phyloP scores from a whole-genome alignment of 495 filamentous ascomycete species.

The Aspergillus bridgeri region DNA sequence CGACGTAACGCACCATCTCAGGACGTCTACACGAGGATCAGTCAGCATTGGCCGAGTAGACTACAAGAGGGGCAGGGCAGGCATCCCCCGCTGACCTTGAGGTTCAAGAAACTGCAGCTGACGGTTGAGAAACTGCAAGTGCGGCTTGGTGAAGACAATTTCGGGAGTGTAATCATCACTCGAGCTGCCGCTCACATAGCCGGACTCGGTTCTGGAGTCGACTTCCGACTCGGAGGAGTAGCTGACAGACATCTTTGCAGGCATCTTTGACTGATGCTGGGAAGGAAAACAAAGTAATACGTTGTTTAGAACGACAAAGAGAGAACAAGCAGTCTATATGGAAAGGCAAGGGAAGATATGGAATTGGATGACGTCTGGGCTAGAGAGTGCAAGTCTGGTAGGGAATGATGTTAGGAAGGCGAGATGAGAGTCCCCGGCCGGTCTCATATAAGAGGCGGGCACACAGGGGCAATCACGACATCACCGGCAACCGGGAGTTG shows the following conservation, averaged over 20 bases:
- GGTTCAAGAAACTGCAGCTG: conserved; percentile 81
- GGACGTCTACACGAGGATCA: conserved; percentile 58
- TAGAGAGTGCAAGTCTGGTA: conserved; percentile 7
- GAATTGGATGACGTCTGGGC: conserved; percentile 1
- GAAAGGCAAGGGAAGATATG: not conserved
- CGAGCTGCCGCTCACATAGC: conserved; percentile 75
- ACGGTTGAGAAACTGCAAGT: conserved; percentile 85
- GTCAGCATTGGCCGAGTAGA: conserved; percentile 22
- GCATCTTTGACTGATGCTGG: conserved; percentile 31
- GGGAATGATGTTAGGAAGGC: conserved; percentile 12
- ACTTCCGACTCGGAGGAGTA: conserved; percentile 41
- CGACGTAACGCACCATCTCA: conserved; percentile 87
- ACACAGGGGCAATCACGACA: conserved; percentile 37
- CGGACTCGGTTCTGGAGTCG: conserved; percentile 64
- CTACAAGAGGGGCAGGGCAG: not conserved
- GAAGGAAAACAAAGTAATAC: conserved; percentile 6
- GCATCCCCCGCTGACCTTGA: conserved; percentile 47
- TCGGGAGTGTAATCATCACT: conserved; percentile 65
- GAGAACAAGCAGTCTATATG: not conserved
- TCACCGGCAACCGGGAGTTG: conserved; percentile 22
- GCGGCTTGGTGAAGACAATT: conserved; percentile 82
- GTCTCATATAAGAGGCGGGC: conserved; percentile 29
- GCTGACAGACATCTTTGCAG: conserved; percentile 35
- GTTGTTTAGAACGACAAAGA: conserved; percentile 2
- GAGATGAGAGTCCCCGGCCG: conserved; percentile 23